Percentiles rank a stretch among this genome's conserved stretches.
Conservation (phyloP, 1,284 basidiomycete genomes). For the Phylloporus sp. region DNA sequence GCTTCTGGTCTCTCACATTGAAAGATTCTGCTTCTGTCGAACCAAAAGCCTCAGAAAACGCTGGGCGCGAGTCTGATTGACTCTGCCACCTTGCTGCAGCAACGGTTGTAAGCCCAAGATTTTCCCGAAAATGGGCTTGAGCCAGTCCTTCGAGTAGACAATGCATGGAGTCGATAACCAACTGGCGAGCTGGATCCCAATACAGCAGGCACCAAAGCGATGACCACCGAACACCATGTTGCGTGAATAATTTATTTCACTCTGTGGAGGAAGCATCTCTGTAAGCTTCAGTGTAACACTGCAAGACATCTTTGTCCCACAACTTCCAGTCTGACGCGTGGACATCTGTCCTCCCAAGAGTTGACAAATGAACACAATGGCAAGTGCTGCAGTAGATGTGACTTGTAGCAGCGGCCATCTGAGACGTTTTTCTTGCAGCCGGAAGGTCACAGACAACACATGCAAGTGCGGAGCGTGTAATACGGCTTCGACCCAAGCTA, state of each 20-base stretch:
- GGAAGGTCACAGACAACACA: not conserved
- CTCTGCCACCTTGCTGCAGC: no score
- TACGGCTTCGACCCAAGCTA: not conserved
- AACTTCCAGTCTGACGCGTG: not conserved
- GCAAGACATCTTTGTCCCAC: not conserved
- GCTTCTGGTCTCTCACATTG: no score
- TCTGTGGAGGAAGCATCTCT: not conserved
- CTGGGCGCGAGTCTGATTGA: no score
- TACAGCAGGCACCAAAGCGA: not conserved
- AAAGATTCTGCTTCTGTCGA: no score
- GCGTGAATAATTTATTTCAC: not conserved
- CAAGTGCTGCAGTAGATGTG: not conserved
- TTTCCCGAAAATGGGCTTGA: not conserved
- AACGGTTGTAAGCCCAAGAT: not conserved
- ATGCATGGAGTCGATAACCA: not conserved
- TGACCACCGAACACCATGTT: not conserved
- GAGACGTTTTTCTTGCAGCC: no score
- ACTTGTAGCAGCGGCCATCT: no score
- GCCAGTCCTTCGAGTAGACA: not conserved
- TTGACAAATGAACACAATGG: not conserved
- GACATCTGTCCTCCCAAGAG: not conserved
- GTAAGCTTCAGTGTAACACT: not conserved
- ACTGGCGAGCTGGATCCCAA: not conserved
- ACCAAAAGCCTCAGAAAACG: no score
- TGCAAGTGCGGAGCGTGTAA: not conserved